phyloP scores from a whole-genome alignment of 441 rosid genomes.

The Manihot esculenta region DNA sequence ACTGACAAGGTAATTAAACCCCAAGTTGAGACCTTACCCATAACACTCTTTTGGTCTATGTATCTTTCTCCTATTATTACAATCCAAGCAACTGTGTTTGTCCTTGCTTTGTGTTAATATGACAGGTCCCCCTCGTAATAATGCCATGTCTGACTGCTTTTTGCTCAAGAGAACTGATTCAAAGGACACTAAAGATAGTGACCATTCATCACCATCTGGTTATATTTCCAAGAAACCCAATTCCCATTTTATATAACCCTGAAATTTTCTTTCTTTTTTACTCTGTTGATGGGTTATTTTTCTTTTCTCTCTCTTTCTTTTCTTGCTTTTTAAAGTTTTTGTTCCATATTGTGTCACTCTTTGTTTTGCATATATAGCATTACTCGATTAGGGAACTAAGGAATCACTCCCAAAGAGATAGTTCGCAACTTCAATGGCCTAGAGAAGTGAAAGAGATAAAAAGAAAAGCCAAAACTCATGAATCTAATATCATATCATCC shows the following conservation, averaged over 20 bases:
- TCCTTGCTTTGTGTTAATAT: conserved; percentile 31
- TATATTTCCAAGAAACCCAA: conserved; percentile 45
- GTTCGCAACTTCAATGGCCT: conserved; percentile 13
- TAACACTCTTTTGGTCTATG: neutral
- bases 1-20: conserved; percentile 27
- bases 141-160: conserved; percentile 83
- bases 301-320: neutral
- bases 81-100: conserved; percentile 5
- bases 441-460: conserved; percentile 14
- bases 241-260: conserved; percentile 21
- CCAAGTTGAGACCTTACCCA: conserved; percentile 7
- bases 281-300: neutral
- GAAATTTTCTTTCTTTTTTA: neutral
- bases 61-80: neutral
- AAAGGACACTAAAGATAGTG: conserved; percentile 73
- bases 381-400: conserved; percentile 43
- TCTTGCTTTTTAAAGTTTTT: no score
- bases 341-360: neutral
- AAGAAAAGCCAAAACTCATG: neutral
- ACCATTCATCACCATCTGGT: conserved; percentile 72
- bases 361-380: conserved; percentile 17
- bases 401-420: conserved; percentile 27
- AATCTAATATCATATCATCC: neutral
- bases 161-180: conserved; percentile 77
- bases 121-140: conserved; percentile 80